Evolutionary conservation across 1,139 yeast species (phyloP), one percentile per base, ranked within the genome.

Genomic region (Suhomyces panamericanus): DNA sequence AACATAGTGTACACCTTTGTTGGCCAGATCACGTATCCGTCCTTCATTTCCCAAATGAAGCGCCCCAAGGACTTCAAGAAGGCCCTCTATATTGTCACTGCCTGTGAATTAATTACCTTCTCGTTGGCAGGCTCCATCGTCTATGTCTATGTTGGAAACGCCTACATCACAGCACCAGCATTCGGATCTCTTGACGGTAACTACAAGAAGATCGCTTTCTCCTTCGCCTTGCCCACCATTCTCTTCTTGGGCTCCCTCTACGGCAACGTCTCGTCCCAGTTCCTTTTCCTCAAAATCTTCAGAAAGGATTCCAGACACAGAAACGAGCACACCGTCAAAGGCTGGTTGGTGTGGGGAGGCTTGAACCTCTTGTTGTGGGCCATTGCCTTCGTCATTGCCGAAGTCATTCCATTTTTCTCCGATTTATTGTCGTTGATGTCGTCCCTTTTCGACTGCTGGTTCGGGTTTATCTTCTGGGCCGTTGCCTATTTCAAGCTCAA

Each of bases 401-500:
- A 81, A 56, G 84, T 78, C 28, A 80, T 81, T 55, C 86, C 86
- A 12, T 80, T 81, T 60, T 81, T 81, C 60, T 71, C 80, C 27
- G 85, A 80, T 54, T 63, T 81, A 52, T 66, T 81, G 38, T 72
- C 83, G 6, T 65, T 81, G 55, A 80, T 81, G 85, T 75, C 80
- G n/a, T 79, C 85, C 3, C 64, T 81, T 42, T 81, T 81, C 55
- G 85, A 80, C 58, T 78, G 84, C 57, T 81, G 83, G 81, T 81
- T 81, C 54, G 85, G 85, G 0, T 81, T 77, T 55, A 77, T 80
- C 16, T 81, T 80, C 55, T 81, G 85, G 85, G 84, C 83, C n/a
- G 73, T 78, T 30, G 85, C 85, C 0, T 80, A 61, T 59, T 70
- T 80, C 56, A 72, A 71, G 53, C 63, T 75, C 51, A 67, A 63